Conservation (phyloP, 371 early-diverging fungal species). For the Mucor mucedo region DNA sequence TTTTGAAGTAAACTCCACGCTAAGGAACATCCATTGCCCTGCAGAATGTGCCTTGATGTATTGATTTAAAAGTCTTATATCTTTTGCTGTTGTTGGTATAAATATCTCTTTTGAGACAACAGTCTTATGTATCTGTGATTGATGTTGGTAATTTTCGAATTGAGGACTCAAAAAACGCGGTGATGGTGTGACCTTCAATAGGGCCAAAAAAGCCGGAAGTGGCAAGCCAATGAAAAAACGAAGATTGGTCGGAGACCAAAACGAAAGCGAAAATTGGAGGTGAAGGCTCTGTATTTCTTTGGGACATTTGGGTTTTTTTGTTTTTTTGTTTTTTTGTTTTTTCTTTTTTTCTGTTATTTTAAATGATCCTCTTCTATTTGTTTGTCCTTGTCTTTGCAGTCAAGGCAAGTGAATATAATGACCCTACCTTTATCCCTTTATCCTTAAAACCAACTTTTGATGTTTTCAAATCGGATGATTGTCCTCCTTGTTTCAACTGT, state of each 20-base stretch:
- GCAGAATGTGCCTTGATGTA: slow-evolving; percentile 12
- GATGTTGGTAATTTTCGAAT: not conserved
- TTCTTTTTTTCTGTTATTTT: not conserved
- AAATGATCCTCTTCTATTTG: not conserved
- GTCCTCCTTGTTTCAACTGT: slow-evolving; percentile 89
- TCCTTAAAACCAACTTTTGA: slow-evolving; percentile 12
- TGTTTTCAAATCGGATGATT: slow-evolving; percentile 42
- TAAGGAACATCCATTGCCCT: slow-evolving; percentile 16
- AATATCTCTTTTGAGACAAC: not conserved
- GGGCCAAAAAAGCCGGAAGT: too few relatives aligned
- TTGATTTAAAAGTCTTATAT: slow-evolving; percentile 12
- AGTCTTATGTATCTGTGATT: not conserved
- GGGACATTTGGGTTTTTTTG: not conserved
- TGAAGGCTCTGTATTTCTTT: too few relatives aligned
- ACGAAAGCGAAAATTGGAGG: too few relatives aligned
- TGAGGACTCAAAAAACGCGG: not conserved
- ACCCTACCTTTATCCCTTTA: not conserved
- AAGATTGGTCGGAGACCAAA: too few relatives aligned
- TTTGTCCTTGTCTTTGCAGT: not conserved
- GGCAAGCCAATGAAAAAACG: too few relatives aligned
- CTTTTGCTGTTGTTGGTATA: slow-evolving; percentile 3
- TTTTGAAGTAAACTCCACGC: slow-evolving; percentile 9
- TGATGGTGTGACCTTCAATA: too few relatives aligned
- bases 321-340: slow-evolving; percentile 2
- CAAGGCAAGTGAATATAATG: not conserved